Conservation (phyloP, 2,329 filamentous ascomycete genomes). For the Colletotrichum musae region DNA sequence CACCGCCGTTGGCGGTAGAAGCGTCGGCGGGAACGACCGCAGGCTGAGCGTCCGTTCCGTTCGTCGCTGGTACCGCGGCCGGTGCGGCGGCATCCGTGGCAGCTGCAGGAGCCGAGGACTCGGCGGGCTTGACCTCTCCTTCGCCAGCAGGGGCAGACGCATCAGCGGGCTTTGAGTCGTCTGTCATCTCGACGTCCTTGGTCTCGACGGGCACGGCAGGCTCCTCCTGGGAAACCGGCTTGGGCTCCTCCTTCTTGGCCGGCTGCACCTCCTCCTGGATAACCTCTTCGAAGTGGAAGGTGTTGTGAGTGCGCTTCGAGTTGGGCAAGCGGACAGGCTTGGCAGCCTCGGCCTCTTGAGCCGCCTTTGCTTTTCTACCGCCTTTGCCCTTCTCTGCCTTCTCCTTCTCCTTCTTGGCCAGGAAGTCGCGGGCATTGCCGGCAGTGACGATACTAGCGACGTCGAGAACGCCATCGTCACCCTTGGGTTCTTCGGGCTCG, state of each 20-base stretch:
- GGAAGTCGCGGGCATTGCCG: constrained; percentile 85
- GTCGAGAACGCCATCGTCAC: constrained; percentile 79
- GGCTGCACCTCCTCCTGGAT: constrained; percentile 67
- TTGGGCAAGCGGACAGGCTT: constrained; percentile 78
- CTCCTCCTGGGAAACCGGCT: constrained; percentile 40
- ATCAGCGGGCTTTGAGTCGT: constrained; percentile 39
- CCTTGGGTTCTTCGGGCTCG: constrained; percentile 56
- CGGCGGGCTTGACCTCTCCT: constrained; percentile 44
- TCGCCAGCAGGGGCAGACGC: constrained; percentile 39
- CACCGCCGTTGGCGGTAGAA: constrained; percentile 44
- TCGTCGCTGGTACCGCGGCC: constrained; percentile 39
- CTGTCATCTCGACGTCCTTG: constrained; percentile 45
- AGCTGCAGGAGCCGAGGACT: constrained; percentile 37
- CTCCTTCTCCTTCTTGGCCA: constrained; percentile 87
- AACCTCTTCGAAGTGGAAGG: constrained; percentile 82
- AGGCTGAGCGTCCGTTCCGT: constrained; percentile 41
- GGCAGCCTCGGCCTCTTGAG: constrained; percentile 69
- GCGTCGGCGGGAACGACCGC: constrained; percentile 31
- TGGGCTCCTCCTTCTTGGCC: constrained; percentile 47
- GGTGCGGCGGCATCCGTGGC: constrained; percentile 38
- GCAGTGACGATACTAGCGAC: constrained; percentile 88
- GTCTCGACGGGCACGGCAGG: constrained; percentile 5
- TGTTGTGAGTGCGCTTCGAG: constrained; percentile 76
- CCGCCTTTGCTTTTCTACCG: constrained; percentile 65
- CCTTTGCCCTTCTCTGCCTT: constrained; percentile 76